phyloP scores from a whole-genome alignment of 116 monocot species.

The Dioscorea cayenensis region DNA sequence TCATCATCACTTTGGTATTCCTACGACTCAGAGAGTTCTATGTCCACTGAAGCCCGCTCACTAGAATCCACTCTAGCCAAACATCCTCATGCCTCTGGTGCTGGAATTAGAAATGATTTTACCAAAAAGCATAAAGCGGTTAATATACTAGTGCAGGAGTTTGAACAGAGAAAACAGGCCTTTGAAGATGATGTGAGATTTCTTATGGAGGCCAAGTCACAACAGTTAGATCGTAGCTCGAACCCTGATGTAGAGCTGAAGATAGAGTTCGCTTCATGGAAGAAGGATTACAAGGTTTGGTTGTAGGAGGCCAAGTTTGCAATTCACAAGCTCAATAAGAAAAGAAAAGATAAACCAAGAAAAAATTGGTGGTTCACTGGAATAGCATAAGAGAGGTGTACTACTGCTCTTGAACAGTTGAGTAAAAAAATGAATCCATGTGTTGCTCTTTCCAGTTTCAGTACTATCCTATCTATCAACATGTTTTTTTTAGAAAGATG shows the following conservation, averaged over 20 bases:
- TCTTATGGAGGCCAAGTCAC: constrained; percentile 39
- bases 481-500: too few relatives aligned
- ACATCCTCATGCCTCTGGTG: constrained; percentile 5
- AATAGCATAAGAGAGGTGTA: background rate
- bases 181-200: constrained; percentile 51
- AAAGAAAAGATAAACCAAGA: constrained; percentile 13
- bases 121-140: constrained; percentile 15
- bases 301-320: constrained; percentile 46
- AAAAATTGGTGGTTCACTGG: constrained; percentile 43
- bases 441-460: too few relatives aligned
- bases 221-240: constrained; percentile 10
- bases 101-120: constrained; percentile 2
- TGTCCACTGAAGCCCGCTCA: constrained; percentile 15
- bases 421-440: too few relatives aligned
- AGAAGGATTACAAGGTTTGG: constrained; percentile 53
- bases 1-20: constrained; percentile 11
- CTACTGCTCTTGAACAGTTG: too few relatives aligned
- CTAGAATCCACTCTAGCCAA: constrained; percentile 22
- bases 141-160: constrained; percentile 41
- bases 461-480: too few relatives aligned
- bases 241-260: constrained; percentile 59
- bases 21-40: constrained; percentile 30
- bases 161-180: constrained; percentile 45
- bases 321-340: constrained; percentile 35
- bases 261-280: constrained; percentile 50